phyloP scores from a whole-genome alignment of 805 yeast species.

The Starmerella sirachaensis region DNA sequence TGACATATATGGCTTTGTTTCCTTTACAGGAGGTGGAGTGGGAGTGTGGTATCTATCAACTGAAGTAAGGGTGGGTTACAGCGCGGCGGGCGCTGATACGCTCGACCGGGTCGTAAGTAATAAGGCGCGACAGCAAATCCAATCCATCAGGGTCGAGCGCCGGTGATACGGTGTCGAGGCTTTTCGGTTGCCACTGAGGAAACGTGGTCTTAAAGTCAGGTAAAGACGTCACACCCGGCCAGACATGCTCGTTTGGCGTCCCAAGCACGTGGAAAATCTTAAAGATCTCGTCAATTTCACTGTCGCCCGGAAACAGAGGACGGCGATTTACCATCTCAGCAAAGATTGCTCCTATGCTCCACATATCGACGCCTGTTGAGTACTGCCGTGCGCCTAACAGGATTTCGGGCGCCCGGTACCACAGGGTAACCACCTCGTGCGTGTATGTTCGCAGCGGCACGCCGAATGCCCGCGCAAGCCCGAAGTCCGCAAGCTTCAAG shows the following conservation, averaged over 20 bases:
- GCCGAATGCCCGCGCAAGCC: slow-evolving; percentile 93
- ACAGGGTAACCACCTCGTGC: slow-evolving; percentile 93
- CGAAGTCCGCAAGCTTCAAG: slow-evolving; percentile 82
- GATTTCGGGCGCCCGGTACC: slow-evolving; percentile 97
- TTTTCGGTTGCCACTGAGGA: slow-evolving; percentile 77
- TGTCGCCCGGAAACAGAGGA: slow-evolving; percentile 93
- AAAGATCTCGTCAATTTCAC: slow-evolving; percentile 94
- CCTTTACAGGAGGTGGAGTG: background rate
- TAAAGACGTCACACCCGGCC: slow-evolving; percentile 88
- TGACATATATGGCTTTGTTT: background rate
- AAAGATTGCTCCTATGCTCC: slow-evolving; percentile 96
- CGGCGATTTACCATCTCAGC: slow-evolving; percentile 96
- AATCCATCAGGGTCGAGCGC: slow-evolving; percentile 72
- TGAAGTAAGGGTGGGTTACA: slow-evolving; percentile 71
- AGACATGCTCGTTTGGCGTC: slow-evolving; percentile 80
- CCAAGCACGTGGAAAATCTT: slow-evolving; percentile 86
- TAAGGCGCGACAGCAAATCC: slow-evolving; percentile 60
- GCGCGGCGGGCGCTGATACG: slow-evolving; percentile 94
- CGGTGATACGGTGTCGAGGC: slow-evolving; percentile 59
- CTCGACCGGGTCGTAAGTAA: slow-evolving; percentile 85
- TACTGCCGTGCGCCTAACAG: slow-evolving; percentile 92
- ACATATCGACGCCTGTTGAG: slow-evolving; percentile 96
- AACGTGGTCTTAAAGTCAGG: slow-evolving; percentile 91
- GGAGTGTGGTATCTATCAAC: slow-evolving; percentile 6
- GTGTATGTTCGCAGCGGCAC: slow-evolving; percentile 95